Evolutionary conservation across 352 stramenopile genomes (phyloP).

Genomic region (Phytophthora megakarya): DNA sequence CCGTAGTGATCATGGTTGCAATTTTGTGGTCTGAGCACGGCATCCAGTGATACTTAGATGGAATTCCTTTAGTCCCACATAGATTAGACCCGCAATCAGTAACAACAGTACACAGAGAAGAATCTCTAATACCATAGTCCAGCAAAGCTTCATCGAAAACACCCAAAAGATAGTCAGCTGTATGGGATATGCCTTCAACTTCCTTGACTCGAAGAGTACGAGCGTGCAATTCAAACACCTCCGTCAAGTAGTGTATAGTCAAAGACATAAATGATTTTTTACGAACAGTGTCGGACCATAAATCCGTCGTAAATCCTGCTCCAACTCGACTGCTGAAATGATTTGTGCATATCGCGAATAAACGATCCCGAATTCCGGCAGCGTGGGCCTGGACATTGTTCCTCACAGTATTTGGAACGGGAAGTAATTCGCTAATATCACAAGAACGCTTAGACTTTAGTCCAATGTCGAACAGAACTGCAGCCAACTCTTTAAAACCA

Average conservation of each 20-base stretch:
- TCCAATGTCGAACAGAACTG: not conserved
- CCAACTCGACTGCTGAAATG: not conserved
- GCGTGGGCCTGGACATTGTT: not conserved
- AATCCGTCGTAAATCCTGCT: not conserved
- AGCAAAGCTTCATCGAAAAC: not conserved
- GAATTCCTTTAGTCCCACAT: slow-evolving; percentile 1
- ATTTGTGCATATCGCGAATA: not conserved
- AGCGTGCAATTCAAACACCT: not conserved
- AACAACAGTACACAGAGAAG: not conserved
- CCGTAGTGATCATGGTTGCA: slow-evolving; percentile 1
- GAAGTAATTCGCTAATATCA: not conserved
- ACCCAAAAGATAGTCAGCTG: not conserved
- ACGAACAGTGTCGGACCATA: not conserved
- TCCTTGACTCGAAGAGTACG: slow-evolving; percentile 1
- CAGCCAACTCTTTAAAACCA: not conserved
- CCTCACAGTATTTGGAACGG: not conserved
- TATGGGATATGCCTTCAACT: slow-evolving; percentile 2
- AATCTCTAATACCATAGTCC: not conserved
- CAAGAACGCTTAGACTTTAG: not conserved
- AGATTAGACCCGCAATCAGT: slow-evolving; percentile 7
- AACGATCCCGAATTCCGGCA: not conserved
- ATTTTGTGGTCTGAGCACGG: slow-evolving; percentile 14
- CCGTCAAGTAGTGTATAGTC: not conserved
- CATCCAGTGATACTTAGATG: slow-evolving; percentile 6
- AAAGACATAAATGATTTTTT: slow-evolving; percentile 8